These are phyloP conservation scores for Hibiscus tridactylites DNA, from an alignment of 345 rosid genomes.

Conservation along the genomic window DNA sequence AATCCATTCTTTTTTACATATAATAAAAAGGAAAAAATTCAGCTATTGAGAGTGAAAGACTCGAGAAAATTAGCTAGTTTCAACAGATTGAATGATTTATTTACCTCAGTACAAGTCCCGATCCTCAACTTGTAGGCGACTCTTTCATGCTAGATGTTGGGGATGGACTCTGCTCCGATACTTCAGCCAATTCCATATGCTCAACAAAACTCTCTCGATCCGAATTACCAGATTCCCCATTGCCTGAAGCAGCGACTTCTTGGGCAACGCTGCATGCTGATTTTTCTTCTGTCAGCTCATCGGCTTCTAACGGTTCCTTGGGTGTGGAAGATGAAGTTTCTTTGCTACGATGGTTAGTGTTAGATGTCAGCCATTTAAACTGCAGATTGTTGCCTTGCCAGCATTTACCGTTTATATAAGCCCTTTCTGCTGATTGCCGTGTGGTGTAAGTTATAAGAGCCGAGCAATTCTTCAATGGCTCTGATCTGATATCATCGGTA, in stretches of 20 bases:
- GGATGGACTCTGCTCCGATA: constrained; percentile 21
- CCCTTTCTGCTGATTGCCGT: constrained; percentile 71
- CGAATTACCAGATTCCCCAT: constrained; percentile 30
- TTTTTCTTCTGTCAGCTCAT: constrained; percentile 27
- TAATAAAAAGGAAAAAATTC: constrained; percentile 16
- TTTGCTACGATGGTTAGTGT: constrained; percentile 18
- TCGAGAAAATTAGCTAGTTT: constrained; percentile 2
- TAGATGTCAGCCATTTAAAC: constrained; percentile 55
- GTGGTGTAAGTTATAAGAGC: constrained; percentile 48
- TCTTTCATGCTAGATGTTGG: constrained; percentile 17
- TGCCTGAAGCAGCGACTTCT: constrained; percentile 32
- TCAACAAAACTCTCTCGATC: constrained; percentile 24
- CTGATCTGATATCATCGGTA: constrained; percentile 25
- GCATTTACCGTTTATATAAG: constrained; percentile 65
- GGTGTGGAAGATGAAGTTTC: constrained; percentile 22
- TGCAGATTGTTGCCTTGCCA: constrained; percentile 74
- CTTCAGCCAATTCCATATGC: constrained; percentile 25
- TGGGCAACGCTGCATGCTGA: constrained; percentile 5
- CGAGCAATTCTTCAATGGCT: constrained; percentile 31
- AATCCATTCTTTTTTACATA: too few relatives aligned
- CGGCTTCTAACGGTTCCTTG: constrained; percentile 18
- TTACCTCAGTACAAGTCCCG: constrained; percentile 44
- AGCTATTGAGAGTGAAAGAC: constrained; percentile 8
- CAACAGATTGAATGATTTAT: constrained; percentile 28
- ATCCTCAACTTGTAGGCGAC: constrained; percentile 17